Base-by-base conservation (phyloP, 192 early-diverging fungal genomes). In the Entophlyctis luteolus region DNA sequence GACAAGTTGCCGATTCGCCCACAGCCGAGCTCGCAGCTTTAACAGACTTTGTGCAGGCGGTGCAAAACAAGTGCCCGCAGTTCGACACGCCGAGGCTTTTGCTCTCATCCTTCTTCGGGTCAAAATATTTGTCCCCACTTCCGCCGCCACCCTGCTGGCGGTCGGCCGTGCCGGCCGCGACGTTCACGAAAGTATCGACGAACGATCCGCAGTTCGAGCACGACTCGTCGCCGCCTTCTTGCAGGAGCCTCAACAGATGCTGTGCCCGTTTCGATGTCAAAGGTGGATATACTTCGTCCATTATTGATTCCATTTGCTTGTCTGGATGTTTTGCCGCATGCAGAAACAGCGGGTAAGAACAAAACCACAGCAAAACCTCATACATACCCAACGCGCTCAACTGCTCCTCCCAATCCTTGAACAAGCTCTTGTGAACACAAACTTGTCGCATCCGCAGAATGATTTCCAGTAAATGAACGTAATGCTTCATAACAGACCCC, bases 361-460 rank as follows among this genome's bases (percentile, higher is more conserved):
- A 2, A 29, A 59, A 38, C n/a, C n/a, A 45, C 12, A 56, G 14
- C n/a, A 38, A 23, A 27, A 18, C 38, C 42, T 46, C 5, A 25
- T 18, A 52, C 35, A 37, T 20, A 69, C 68, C 68, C 2, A 62
- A 14, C 6, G 33, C 59, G 39, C 38, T 47, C 23, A 77, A 72
- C 45, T 66, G 55, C 39, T 48, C 42, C 22, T 77, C 73, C 42
- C n/a, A 34, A 47, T 77, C 58, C 28, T 72, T 73, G 25, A 67
- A 57, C 57, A 84, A 54, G 3, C 52, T 53, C 16, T 74, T 67
- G 60, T 85, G 83, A 12, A 62, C 72, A 23, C 73, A 77, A 2
- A 71, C 62, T 54, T 85, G 83, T 28, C 83, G 62, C 65, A 85
- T 55, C 55, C 77, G 25, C 69, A 85, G 50, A 47, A 81, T 72